Evolutionary conservation across 257 asterid genomes (phyloP).

Genomic region (Ophiorrhiza pumila): DNA sequence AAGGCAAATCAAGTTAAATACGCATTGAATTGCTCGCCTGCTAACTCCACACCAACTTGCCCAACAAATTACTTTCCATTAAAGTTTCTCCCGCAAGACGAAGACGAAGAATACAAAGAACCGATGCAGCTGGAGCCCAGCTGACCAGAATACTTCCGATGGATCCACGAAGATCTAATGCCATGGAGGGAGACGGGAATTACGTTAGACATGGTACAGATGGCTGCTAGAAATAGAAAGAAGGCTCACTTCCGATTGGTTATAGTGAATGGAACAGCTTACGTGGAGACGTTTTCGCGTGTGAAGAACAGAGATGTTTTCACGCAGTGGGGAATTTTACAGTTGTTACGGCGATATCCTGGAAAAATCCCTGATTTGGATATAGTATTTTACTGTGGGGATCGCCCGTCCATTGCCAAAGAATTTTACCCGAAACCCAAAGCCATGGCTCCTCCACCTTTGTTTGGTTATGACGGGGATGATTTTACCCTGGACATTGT

Average conservation of each 20-base stretch:
- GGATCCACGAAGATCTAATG: conserved; percentile 33
- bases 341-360: conserved; percentile 30
- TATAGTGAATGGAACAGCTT: conserved; percentile 28
- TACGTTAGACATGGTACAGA: conserved; percentile 26
- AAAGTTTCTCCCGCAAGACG: conserved; percentile 22
- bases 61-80: too few species aligned
- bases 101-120: background rate
- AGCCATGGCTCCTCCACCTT: conserved; percentile 26
- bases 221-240: conserved; percentile 20
- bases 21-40: conserved; percentile 22
- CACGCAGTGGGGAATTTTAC: conserved; percentile 34
- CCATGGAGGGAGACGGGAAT: conserved; percentile 39
- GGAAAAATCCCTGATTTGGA: conserved; percentile 35
- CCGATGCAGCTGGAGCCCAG: background rate
- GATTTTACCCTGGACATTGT: conserved; percentile 34
- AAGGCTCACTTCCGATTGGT: conserved; percentile 27
- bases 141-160: conserved; percentile 36
- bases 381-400: conserved; percentile 24
- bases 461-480: conserved; percentile 28
- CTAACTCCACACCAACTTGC: conserved; percentile 20
- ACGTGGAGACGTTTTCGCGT: conserved; percentile 20
- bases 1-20: background rate
- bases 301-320: conserved; percentile 28
- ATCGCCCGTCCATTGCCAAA: conserved; percentile 21
- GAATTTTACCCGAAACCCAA: conserved; percentile 10